Percentiles rank a stretch among this genome's conserved stretches.
Conservation (phyloP, 164 flowering plant genomes). For the Cinnamomum chago region DNA sequence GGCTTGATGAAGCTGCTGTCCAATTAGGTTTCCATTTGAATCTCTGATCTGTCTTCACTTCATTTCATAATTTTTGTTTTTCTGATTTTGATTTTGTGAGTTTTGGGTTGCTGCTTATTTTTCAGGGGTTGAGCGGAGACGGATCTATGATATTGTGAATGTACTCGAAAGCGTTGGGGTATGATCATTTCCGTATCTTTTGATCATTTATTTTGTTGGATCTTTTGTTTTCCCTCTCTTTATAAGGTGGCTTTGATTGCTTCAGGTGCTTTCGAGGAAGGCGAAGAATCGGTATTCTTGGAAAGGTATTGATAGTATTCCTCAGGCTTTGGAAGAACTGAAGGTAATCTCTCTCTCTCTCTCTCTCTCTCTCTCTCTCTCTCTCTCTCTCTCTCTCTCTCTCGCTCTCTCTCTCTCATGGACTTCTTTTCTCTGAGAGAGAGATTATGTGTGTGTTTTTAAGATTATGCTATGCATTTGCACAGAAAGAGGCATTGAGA, state of each 20-base stretch:
- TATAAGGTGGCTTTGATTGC: background rate
- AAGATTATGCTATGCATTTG: background rate
- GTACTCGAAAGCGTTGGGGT: constrained; percentile 97
- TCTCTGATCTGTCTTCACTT: background rate
- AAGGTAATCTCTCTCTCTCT: constrained; percentile 37
- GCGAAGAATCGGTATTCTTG: constrained; percentile 85
- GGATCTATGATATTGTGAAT: constrained; percentile 97
- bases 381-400: background rate
- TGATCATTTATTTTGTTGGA: background rate
- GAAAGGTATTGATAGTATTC: constrained; percentile 86
- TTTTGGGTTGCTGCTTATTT: background rate
- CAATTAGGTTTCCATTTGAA: constrained; percentile 47
- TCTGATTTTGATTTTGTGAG: background rate
- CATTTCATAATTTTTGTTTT: background rate
- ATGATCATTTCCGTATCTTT: constrained; percentile 13
- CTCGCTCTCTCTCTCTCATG: background rate
- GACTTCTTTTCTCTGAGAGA: background rate
- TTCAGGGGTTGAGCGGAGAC: constrained; percentile 92
- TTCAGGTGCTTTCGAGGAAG: constrained; percentile 70
- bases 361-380: background rate
- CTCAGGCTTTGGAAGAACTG: constrained; percentile 54
- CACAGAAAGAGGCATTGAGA: constrained; percentile 58
- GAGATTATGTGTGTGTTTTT: background rate
- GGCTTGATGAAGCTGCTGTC: constrained; percentile 80
- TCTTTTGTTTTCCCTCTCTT: background rate